Conservation (phyloP, 2,329 filamentous ascomycete genomes). For the Alternaria sp. region DNA sequence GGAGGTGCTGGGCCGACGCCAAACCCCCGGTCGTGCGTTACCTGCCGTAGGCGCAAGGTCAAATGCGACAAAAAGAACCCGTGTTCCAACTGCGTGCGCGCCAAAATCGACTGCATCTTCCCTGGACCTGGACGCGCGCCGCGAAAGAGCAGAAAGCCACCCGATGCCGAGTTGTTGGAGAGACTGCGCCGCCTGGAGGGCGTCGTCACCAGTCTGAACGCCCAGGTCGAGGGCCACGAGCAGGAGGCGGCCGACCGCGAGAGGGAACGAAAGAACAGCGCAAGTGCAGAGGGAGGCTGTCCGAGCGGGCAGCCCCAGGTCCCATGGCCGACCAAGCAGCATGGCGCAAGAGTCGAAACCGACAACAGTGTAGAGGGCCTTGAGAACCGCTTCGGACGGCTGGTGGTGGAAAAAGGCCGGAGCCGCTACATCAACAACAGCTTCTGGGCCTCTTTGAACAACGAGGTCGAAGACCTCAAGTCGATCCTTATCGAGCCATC, state of each 20-base stretch:
- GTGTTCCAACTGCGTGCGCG: conserved; percentile 77
- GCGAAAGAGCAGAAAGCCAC: conserved; percentile 71
- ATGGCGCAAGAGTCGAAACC: conserved; percentile 31
- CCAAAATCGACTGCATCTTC: conserved; percentile 75
- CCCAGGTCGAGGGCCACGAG: conserved; percentile 49
- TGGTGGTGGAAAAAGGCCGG: conserved; percentile 75
- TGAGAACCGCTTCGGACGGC: conserved; percentile 68
- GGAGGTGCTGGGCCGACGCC: conserved; percentile 20
- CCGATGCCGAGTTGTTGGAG: conserved; percentile 76
- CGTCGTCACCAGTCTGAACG: conserved; percentile 70
- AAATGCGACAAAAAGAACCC: conserved; percentile 81
- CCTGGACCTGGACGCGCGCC: conserved; percentile 77
- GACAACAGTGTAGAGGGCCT: conserved; percentile 48
- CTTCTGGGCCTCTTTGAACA: conserved; percentile 79
- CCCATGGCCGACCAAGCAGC: background rate
- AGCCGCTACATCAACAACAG: conserved; percentile 78
- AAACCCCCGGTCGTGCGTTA: conserved; percentile 48
- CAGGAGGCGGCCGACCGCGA: conserved; percentile 44
- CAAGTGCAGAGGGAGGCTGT: conserved; percentile 16
- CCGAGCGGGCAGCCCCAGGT: conserved; percentile 5
- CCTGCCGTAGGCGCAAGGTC: conserved; percentile 65
- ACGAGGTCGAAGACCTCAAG: conserved; percentile 73
- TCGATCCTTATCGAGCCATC: conserved; percentile 68
- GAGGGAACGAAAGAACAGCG: conserved; percentile 22
- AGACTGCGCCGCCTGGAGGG: conserved; percentile 76